A percentile compares a stretch with the other conserved stretches of the same genome.
phyloP scores from a whole-genome alignment of 2,329 filamentous ascomycete species.

The Colletotrichum orchidophilum region DNA sequence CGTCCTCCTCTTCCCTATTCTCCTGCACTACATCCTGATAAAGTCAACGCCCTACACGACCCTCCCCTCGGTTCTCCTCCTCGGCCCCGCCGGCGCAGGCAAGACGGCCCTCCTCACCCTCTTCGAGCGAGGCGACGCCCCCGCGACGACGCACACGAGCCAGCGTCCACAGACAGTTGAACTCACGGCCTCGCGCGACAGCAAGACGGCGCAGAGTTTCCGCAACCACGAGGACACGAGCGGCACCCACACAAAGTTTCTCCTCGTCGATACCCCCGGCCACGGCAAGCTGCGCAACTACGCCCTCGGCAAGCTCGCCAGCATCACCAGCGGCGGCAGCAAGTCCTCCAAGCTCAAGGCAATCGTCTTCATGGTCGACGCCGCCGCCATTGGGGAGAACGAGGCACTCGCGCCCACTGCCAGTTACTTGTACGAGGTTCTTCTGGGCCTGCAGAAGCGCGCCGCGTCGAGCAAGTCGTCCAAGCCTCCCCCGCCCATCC shows the following conservation, averaged over 20 bases:
- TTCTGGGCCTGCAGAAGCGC: constrained; percentile 84
- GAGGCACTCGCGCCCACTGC: constrained; percentile 77
- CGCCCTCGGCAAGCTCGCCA: constrained; percentile 63
- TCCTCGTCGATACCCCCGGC: constrained; percentile 89
- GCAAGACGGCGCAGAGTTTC: constrained; percentile 54
- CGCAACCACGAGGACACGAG: constrained; percentile 46
- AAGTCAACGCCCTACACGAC: constrained; percentile 71
- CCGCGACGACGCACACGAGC: constrained; percentile 63
- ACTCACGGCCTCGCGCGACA: constrained; percentile 61
- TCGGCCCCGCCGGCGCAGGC: constrained; percentile 83
- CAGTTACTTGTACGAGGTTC: constrained; percentile 86
- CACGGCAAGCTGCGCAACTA: constrained; percentile 90
- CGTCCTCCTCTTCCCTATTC: constrained; percentile 76
- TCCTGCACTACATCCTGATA: constrained; percentile 82
- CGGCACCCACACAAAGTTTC: constrained; percentile 72
- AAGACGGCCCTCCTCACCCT: constrained; percentile 91
- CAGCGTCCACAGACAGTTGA: constrained; percentile 62
- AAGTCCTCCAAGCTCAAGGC: constrained; percentile 66
- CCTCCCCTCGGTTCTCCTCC: constrained; percentile 80
- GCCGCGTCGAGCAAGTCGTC: constrained; percentile 63
- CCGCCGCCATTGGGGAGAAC: constrained; percentile 70
- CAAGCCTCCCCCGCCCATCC: constrained; percentile 54
- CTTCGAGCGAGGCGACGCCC: constrained; percentile 62
- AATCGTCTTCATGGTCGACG: constrained; percentile 90
- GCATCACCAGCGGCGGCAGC: constrained; percentile 36